Evolutionary conservation across 176 grass and related monocot species (phyloP), one percentile per base, ranked within the genome.

Genomic region (Hsuehochloa calcarea): DNA sequence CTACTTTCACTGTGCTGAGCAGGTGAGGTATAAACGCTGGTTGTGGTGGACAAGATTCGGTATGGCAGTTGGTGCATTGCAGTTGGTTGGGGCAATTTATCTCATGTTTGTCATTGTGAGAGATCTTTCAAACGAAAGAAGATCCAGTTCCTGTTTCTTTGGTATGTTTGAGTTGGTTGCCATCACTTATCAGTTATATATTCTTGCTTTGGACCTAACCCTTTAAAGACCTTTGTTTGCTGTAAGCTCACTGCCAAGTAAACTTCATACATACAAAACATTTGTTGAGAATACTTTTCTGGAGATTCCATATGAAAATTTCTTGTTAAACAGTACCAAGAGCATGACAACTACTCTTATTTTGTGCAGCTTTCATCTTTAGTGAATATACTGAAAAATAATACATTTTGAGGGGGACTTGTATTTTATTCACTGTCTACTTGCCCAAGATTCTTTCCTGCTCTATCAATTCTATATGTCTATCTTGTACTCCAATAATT

Each of bases 31-130:
- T 78, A 98, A 87, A 90, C 72, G 84, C 65, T 98, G 93, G 96
- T 87, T 98, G 41, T 98, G 90, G 85, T 98, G 96, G 93, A 93
- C 93, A 61, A 92, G 96, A 95, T 93, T 95, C 65, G 93, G 93
- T 31, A 89, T 95, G 91, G 78, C 69, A 9, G 87, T 98, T 63
- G 92, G 93, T 87, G 96, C 79, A 31, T 78, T 98, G 65, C 96
- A 98, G 74, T 90, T 94, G 76, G 51, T 94, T 68, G 93, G 80
- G 15, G 93, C 91, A 66, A 77, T 79, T 74, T 98, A 94, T 87
- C 84, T 98, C 75, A 90, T 88, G 69, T 94, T 89, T 77, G 79
- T 92, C 34, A 60, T 94, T 70, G 70, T 91, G 74, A 93, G 77
- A 83, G 92, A 94, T 88, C 75, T 98, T 79, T 82, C 89, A 56